Base-by-base conservation (phyloP, 1,284 basidiomycete genomes). In the Sporisorium exsertum region DNA sequence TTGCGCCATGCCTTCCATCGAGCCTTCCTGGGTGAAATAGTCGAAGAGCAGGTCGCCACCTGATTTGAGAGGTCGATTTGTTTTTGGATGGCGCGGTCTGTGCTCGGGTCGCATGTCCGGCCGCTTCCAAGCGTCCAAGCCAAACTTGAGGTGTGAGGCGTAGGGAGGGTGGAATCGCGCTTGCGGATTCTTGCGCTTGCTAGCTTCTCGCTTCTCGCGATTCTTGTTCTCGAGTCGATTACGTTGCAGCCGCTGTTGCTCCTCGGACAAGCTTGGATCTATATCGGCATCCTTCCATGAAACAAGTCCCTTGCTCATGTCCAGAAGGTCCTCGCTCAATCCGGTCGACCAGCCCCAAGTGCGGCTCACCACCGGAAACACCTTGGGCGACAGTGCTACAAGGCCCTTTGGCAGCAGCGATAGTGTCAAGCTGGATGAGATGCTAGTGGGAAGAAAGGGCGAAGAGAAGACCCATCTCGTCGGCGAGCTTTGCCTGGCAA, bases 161-260 rank as follows among this genome's bases (percentile, higher is more conserved):
- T 68, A 68, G 5, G 65, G 65, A 26, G 65, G 65, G 33, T 68
- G 65, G 42, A 68, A 68, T 8, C 65, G 58, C 20, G 65, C 65
- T 9, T 42, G 18, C 3, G 65, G 65, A 43, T 51, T 33, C 49
- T 62, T 68, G 15, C 46, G 54, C 50, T 46, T 15, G 32, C 65
- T 62, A 8, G 43, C 40, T 20, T 29, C n/a, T 15, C 59, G 59
- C 15, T 43, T 47, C 37, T 68, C 58, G 40, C 49, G 58, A 40
- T 68, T 62, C 55, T 68, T 68, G 29, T 26, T 22, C 32, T 68
- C 55, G 24, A 57, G 65, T 43, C 58, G 58, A 9, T 54, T 43
- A 12, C 43, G 56, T 32, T 65, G 51, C 1, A 22, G 6, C 35
- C 51, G 20, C 27, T 65, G 50, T 24, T 54, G 63, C 45, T 65